Percentiles rank a stretch among this genome's conserved stretches.
Conservation (phyloP, 169 alveolate species). For the Plasmodium malariae region DNA sequence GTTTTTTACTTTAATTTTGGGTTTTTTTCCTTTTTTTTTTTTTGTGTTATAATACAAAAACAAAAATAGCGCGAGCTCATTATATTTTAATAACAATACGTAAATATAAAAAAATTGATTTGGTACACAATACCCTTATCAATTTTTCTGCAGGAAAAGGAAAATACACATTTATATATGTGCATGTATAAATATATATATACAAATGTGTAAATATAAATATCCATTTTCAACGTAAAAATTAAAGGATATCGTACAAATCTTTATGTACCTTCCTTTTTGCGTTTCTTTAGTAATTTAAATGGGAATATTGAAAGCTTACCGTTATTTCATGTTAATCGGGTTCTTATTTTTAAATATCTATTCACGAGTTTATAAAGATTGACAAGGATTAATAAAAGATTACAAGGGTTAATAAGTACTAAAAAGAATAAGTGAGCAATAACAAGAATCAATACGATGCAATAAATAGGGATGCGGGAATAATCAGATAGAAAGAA, state of each 20-base stretch:
- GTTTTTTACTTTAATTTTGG: no score
- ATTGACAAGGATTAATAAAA: no score
- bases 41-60: background rate
- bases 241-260: background rate
- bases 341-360: no score
- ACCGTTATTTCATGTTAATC: no score
- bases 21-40: background rate
- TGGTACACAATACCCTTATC: background rate
- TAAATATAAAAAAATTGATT: background rate
- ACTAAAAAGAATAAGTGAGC: background rate
- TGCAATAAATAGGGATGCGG: background rate
- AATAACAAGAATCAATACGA: slow-evolving; percentile 1
- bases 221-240: background rate
- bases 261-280: background rate
- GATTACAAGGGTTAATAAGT: no score
- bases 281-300: no score
- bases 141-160: background rate
- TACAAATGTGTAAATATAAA: background rate
- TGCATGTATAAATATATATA: no score
- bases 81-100: background rate
- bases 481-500: background rate
- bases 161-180: background rate
- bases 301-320: no score
- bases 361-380: no score
- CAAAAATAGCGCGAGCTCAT: background rate